phyloP scores from a whole-genome alignment of 2,329 filamentous ascomycete genomes.

The Didymellaceae sp. region DNA sequence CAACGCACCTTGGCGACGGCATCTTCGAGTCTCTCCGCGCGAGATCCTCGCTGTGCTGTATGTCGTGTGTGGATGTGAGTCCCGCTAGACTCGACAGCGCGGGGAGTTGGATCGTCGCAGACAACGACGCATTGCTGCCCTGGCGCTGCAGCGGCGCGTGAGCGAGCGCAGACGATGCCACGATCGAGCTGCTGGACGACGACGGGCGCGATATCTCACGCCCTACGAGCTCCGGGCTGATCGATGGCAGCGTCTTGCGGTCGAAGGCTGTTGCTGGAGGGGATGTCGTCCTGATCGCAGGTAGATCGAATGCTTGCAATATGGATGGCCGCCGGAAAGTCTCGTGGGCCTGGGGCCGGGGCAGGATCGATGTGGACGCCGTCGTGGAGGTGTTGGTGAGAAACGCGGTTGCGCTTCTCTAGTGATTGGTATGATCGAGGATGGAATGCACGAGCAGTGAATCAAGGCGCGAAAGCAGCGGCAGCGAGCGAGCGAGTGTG shows the following conservation, averaged over 20 bases:
- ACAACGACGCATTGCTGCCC: constrained; percentile 50
- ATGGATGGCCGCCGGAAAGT: constrained; percentile 56
- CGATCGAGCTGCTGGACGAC: constrained; percentile 60
- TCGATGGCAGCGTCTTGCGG: constrained; percentile 56
- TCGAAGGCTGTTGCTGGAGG: constrained; percentile 51
- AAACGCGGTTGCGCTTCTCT: constrained; percentile 47
- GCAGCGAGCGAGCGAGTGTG: not conserved
- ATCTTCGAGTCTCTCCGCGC: constrained; percentile 29
- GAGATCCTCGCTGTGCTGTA: constrained; percentile 35
- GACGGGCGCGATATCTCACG: constrained; percentile 61
- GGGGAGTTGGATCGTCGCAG: constrained; percentile 62
- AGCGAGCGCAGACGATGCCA: constrained; percentile 50
- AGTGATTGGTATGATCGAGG: not conserved
- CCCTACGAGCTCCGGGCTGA: constrained; percentile 53
- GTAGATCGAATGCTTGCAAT: constrained; percentile 56
- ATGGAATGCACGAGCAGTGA: not conserved
- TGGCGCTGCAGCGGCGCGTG: constrained; percentile 46
- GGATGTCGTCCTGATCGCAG: constrained; percentile 55
- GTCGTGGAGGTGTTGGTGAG: constrained; percentile 48
- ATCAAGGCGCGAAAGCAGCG: not conserved
- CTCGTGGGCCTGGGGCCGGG: constrained; percentile 65
- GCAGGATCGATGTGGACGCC: constrained; percentile 64
- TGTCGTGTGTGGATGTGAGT: constrained; percentile 60
- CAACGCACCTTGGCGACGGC: constrained; percentile 43
- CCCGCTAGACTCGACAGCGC: constrained; percentile 66